Evolutionary conservation across 176 grass and related monocot genomes (phyloP).

Genomic region (Triticum urartu): DNA sequence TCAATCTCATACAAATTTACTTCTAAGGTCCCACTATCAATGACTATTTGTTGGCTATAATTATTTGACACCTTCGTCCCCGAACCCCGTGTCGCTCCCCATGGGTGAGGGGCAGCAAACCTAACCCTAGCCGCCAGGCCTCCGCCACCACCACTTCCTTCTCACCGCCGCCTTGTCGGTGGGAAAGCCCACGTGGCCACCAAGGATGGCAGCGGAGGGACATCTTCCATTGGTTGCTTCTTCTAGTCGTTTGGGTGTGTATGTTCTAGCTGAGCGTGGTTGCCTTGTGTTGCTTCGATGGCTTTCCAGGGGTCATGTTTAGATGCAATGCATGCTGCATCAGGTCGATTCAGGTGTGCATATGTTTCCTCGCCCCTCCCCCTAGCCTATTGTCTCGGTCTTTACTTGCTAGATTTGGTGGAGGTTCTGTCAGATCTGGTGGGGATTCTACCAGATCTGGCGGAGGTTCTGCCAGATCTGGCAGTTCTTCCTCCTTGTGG

Average conservation of each 20-base stretch:
- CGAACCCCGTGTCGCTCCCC: too few relatives aligned
- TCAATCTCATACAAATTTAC: too few relatives aligned
- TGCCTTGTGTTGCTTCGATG: not conserved
- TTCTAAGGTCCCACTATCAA: too few relatives aligned
- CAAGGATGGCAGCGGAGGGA: not conserved
- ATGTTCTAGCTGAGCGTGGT: not conserved
- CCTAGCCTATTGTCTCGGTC: not conserved
- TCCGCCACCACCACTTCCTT: not conserved
- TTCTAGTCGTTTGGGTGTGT: not conserved
- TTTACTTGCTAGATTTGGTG: not conserved
- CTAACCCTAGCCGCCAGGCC: not conserved
- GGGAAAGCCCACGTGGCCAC: not conserved
- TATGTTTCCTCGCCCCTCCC: not conserved
- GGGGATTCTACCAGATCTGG: too few relatives aligned
- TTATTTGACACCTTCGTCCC: too few relatives aligned
- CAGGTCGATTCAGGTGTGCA: not conserved
- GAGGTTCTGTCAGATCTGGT: too few relatives aligned
- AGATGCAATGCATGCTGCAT: not conserved
- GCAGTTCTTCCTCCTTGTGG: not conserved
- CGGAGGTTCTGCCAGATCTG: too few relatives aligned
- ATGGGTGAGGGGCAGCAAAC: not conserved
- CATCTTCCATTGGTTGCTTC: not conserved
- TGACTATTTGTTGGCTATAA: too few relatives aligned
- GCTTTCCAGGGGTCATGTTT: not conserved
- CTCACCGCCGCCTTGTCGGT: fast-evolving